Base-by-base conservation (phyloP, 2,329 filamentous ascomycete genomes). In the Beauveria rudraprayagi region DNA sequence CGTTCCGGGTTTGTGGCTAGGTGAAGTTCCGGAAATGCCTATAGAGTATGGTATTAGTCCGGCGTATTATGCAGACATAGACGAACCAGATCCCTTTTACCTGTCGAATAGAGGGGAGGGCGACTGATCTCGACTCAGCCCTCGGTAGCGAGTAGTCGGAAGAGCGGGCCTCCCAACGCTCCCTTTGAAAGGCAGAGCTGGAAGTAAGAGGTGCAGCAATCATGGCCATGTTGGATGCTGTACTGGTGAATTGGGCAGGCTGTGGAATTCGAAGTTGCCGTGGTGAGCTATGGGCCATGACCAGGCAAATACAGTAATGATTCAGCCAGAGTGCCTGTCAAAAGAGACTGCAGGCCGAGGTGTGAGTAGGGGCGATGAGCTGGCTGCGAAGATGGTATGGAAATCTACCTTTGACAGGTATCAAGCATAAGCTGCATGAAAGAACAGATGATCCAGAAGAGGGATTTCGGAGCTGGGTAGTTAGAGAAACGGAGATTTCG, bases 61-160 rank as follows among this genome's bases (percentile, higher is more conserved):
- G 16, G 11, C 24, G 47, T 26, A 6, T 11, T 16, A 3, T 3
- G 14, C 16, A 11, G 22, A 9, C 40, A 14, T 60, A 8, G 3
- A 48, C 5, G 19, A 5, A 14, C 26, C 5, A 22, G 41, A 24
- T 17, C 3, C 19, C 9, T 5, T 16, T 61, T 77, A 82, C 80
- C 78, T 82, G 77, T 65, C 78, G 75, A 55, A 84, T 82, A 1
- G 81, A 79, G 22, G 81, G 81, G 24, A 84, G 72, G 41, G 75
- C 75, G 34, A 80, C 68, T 62, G 71, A 70, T 63, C 76, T 73
- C n/a, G 69, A 68, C 58, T 80, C 76, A 19, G 67, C 66, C 60
- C 72, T 72, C 52, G 72, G 70, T 30, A 70, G 68, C 19, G 70
- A 68, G 40, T 70, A 72, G 34, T 76, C 75, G 37, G 71, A 62